Conservation (phyloP, 179 eudicot species). For the Silene vulgaris region DNA sequence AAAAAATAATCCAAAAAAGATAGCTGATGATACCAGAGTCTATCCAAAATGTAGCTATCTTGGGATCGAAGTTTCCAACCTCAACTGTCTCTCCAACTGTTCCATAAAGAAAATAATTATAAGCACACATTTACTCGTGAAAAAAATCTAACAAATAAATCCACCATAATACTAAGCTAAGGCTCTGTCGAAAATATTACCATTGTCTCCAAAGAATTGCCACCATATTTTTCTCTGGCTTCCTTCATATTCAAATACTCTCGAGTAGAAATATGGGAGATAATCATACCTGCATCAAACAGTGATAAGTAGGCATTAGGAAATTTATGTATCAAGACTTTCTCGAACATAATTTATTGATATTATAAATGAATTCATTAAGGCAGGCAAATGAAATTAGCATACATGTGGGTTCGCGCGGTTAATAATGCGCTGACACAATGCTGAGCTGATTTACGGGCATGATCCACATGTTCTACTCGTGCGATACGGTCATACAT, state of each 20-base stretch:
- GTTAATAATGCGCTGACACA: constrained; percentile 62
- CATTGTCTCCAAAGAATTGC: constrained; percentile 98
- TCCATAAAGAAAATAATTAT: constrained; percentile 13
- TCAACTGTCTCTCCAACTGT: constrained; percentile 91
- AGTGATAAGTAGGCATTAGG: constrained; percentile 9
- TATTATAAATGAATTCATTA: not conserved
- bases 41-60: constrained; percentile 93
- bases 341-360: not conserved
- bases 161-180: constrained; percentile 14
- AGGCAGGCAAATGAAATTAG: constrained; percentile 4
- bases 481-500: constrained; percentile 69
- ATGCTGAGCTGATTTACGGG: constrained; percentile 83
- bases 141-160: constrained; percentile 10
- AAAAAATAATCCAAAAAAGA: not conserved
- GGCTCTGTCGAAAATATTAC: constrained; percentile 31
- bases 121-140: constrained; percentile 10
- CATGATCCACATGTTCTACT: constrained; percentile 94
- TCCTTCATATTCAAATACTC: constrained; percentile 96
- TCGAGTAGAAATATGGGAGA: constrained; percentile 82
- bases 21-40: constrained; percentile 56
- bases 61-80: constrained; percentile 89
- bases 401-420: constrained; percentile 59
- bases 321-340: not conserved
- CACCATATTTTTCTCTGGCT: constrained; percentile 96
- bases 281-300: constrained; percentile 55